Conservation (phyloP, 2,329 filamentous ascomycete species). For the Aspergillus pseudoviridinutans region DNA sequence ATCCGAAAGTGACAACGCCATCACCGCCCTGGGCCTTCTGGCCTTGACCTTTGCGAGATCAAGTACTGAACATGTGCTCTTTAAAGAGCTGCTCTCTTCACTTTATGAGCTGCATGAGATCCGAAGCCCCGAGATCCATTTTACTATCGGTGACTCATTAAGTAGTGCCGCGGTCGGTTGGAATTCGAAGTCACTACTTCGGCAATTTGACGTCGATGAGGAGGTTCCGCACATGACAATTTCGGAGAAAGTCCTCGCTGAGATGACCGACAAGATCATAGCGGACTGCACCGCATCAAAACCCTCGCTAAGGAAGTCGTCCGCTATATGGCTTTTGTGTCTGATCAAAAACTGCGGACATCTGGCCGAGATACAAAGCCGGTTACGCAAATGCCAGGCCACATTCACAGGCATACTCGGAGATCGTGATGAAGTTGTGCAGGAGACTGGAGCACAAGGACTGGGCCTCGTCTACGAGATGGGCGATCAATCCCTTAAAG, state of each 20-base stretch:
- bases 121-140: constrained; percentile 81
- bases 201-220: constrained; percentile 70
- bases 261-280: constrained; percentile 68
- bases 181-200: constrained; percentile 73
- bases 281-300: constrained; percentile 77
- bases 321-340: constrained; percentile 91
- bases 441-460: constrained; percentile 89
- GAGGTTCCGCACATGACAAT: constrained; percentile 38
- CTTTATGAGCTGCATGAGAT: constrained; percentile 78
- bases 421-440: constrained; percentile 87
- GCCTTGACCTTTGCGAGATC: constrained; percentile 51
- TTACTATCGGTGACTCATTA: constrained; percentile 84
- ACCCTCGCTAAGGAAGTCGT: constrained; percentile 83
- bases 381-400: constrained; percentile 73
- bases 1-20: constrained; percentile 75
- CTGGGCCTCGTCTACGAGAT: constrained; percentile 92
- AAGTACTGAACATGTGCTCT: constrained; percentile 28
- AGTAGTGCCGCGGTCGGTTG: constrained; percentile 74
- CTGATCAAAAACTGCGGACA: constrained; percentile 87
- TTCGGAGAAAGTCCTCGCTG: constrained; percentile 42
- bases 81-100: constrained; percentile 56
- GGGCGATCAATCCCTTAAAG: constrained; percentile 74
- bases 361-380: constrained; percentile 66
- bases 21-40: constrained; percentile 73
- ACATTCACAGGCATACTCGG: constrained; percentile 85